Percentiles rank a stretch among this genome's conserved stretches.
Evolutionary conservation across 306 rosid genomes (phyloP).

Genomic region (Lathyrus aphaca): DNA sequence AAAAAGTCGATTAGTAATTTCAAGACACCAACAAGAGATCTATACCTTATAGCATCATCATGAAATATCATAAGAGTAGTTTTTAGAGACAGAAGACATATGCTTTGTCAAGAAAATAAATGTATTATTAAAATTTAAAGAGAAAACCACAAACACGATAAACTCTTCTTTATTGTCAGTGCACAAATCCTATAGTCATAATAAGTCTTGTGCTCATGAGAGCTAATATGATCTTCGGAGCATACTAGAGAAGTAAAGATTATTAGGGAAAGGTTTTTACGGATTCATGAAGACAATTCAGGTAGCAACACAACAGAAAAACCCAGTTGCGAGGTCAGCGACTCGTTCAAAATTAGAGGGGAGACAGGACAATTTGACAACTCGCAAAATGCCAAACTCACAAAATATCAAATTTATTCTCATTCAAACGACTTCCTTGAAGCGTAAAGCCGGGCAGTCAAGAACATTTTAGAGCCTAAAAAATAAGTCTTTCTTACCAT

Average conservation of each 20-base stretch:
- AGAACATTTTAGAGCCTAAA: background rate
- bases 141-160: background rate
- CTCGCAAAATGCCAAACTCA: background rate
- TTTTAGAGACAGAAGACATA: background rate
- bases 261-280: conserved; percentile 9
- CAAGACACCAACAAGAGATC: conserved; percentile 28
- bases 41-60: conserved; percentile 36
- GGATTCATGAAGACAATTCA: conserved; percentile 5
- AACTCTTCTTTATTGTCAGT: background rate
- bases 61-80: conserved; percentile 17
- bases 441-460: background rate
- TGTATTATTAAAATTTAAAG: conserved; percentile 5
- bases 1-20: conserved; percentile 40
- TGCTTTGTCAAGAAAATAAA: conserved; percentile 22
- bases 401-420: conserved; percentile 18
- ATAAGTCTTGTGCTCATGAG: background rate
- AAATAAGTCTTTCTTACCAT: conserved; percentile 8
- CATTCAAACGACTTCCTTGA: background rate
- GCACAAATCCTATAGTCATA: background rate
- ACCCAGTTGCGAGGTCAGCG: background rate
- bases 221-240: conserved; percentile 15
- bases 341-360: conserved; percentile 3
- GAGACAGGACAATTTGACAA: background rate
- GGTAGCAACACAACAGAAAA: conserved; percentile 4
- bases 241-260: background rate